A percentile compares a stretch with the other conserved stretches of the same genome.
These are phyloP conservation scores for Hygrophorus russula DNA, from an alignment of 768 basidiomycete genomes.

Conservation along the genomic window DNA sequence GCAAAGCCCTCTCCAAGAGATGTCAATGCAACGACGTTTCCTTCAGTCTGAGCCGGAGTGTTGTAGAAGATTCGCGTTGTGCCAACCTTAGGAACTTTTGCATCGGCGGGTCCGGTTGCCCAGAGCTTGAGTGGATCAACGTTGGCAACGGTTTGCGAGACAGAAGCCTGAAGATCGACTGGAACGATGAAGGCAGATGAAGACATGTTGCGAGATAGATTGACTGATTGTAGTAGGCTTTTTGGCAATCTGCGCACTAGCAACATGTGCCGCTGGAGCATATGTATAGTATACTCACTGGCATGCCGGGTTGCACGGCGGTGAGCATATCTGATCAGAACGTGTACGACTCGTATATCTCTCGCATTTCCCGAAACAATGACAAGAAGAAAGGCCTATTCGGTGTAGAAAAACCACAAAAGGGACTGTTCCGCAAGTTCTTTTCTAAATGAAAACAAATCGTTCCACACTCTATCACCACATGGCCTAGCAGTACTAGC, in stretches of 20 bases:
- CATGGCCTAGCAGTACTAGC: constrained; percentile 11
- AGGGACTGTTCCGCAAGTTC: constrained; percentile 37
- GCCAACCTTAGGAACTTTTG: constrained; percentile 48
- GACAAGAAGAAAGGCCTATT: constrained; percentile 9
- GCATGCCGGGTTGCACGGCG: too few species aligned
- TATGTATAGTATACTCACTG: too few species aligned
- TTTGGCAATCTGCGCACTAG: too few species aligned
- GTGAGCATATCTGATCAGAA: too few species aligned
- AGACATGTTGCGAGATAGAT: constrained; percentile 30
- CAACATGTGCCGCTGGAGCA: too few species aligned
- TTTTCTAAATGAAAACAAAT: constrained; percentile 16
- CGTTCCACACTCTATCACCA: constrained; percentile 3
- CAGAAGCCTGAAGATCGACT: constrained; percentile 34
- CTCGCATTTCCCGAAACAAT: too few species aligned
- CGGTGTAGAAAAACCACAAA: constrained; percentile 22
- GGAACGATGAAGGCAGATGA: constrained; percentile 48
- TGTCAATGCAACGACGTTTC: constrained; percentile 39
- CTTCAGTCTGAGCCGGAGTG: constrained; percentile 23
- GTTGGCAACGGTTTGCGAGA: constrained; percentile 19
- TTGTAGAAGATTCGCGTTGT: constrained; percentile 58
- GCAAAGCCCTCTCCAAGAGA: constrained; percentile 48
- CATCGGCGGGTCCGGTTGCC: constrained; percentile 33
- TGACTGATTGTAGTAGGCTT: not conserved
- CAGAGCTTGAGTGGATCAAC: constrained; percentile 42
- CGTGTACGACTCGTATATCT: too few species aligned